phyloP scores from a whole-genome alignment of 2,329 filamentous ascomycete species.

The Hypoxylon sp. region DNA sequence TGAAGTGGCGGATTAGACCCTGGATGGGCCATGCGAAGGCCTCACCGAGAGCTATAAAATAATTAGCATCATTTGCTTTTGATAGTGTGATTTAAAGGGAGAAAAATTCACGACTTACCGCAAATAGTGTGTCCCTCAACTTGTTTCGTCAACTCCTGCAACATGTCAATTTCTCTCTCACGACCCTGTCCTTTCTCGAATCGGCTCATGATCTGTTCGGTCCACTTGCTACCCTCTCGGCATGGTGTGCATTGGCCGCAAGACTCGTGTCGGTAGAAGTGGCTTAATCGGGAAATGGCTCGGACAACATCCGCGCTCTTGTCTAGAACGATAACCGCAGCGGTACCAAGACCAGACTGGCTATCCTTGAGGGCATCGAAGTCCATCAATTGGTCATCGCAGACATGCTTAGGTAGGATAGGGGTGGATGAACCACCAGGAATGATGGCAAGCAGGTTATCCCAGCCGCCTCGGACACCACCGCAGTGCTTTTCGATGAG shows the following conservation, averaged over 20 bases:
- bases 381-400: constrained; percentile 98
- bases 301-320: constrained; percentile 96
- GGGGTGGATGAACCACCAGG: constrained; percentile 97
- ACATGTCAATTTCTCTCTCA: constrained; percentile 96
- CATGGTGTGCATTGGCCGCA: constrained; percentile 99
- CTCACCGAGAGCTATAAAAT: constrained; percentile 78
- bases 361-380: constrained; percentile 98
- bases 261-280: constrained; percentile 98
- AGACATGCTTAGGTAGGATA: constrained; percentile 87
- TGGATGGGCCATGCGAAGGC: constrained; percentile 99
- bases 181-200: constrained; percentile 92
- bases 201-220: constrained; percentile 97
- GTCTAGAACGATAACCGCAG: constrained; percentile 99
- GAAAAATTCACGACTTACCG: constrained; percentile 64
- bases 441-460: constrained; percentile 94
- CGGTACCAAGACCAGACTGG: constrained; percentile 95
- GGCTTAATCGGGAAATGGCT: constrained; percentile 88
- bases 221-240: constrained; percentile 99
- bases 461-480: constrained; percentile 95
- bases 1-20: constrained; percentile 97
- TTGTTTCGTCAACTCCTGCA: constrained; percentile 99
- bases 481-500: constrained; percentile 98
- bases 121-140: constrained; percentile 99
- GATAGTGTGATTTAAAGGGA: not conserved
- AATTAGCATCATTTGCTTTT: constrained; percentile 46